phyloP scores from a whole-genome alignment of 768 basidiomycete species.

The Pholiota conissans region DNA sequence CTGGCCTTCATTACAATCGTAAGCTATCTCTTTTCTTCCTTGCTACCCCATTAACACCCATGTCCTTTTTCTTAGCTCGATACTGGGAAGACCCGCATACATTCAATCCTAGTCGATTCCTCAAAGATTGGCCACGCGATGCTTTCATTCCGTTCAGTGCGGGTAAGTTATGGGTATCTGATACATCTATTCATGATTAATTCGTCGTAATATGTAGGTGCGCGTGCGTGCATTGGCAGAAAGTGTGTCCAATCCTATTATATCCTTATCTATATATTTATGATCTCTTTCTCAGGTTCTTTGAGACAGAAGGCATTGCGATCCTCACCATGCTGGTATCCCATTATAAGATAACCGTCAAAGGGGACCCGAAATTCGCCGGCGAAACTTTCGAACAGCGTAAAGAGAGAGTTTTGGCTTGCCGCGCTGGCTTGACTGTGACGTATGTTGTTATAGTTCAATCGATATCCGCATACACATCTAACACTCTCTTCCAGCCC shows the following conservation, averaged over 20 bases:
- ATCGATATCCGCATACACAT: background rate
- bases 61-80: constrained; percentile 33
- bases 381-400: constrained; percentile 46
- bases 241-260: constrained; percentile 14
- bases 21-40: constrained; percentile 14
- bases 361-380: constrained; percentile 50
- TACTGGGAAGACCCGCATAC: constrained; percentile 55
- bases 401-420: constrained; percentile 39
- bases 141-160: constrained; percentile 55
- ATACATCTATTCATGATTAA: background rate
- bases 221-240: constrained; percentile 24
- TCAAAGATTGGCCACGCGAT: constrained; percentile 53
- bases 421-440: constrained; percentile 37
- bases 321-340: constrained; percentile 49
- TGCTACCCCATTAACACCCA: background rate
- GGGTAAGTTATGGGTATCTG: constrained; percentile 23
- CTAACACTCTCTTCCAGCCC: constrained; percentile 16
- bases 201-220: constrained; percentile 4
- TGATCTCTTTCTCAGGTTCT: constrained; percentile 34
- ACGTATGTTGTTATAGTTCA: constrained; percentile 40
- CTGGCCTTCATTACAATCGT: constrained; percentile 55
- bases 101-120: constrained; percentile 48
- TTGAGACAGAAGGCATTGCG: constrained; percentile 53
- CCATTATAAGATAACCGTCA: constrained; percentile 46
- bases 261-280: background rate